phyloP scores from a whole-genome alignment of 2,329 filamentous ascomycete genomes.

The Xylaria arbuscula region DNA sequence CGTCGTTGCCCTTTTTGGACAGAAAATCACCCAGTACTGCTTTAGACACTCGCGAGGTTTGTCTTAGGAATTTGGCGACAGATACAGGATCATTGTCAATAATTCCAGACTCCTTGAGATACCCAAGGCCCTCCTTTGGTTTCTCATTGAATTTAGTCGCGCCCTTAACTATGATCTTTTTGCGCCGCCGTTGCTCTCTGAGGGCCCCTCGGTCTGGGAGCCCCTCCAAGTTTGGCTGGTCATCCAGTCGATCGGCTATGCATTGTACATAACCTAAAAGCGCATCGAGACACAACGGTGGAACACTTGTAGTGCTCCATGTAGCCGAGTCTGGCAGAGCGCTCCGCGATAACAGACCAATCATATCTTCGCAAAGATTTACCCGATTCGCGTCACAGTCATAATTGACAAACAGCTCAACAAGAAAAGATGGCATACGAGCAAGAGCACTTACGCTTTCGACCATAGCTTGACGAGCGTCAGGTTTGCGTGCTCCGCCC shows the following conservation, averaged over 20 bases:
- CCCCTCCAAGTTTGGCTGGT: constrained; percentile 71
- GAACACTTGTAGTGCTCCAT: constrained; percentile 99
- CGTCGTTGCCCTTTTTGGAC: constrained; percentile 89
- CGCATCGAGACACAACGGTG: constrained; percentile 92
- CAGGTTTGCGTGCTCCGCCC: constrained; percentile 89
- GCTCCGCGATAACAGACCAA: constrained; percentile 91
- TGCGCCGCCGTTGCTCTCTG: constrained; percentile 78
- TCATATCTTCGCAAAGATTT: constrained; percentile 94
- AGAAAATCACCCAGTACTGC: constrained; percentile 91
- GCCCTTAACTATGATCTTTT: constrained; percentile 89
- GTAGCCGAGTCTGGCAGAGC: constrained; percentile 96
- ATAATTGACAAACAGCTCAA: constrained; percentile 96
- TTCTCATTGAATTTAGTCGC: constrained; percentile 94
- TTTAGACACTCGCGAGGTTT: constrained; percentile 89
- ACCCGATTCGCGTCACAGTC: constrained; percentile 93
- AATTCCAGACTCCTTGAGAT: constrained; percentile 85
- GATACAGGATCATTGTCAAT: constrained; percentile 82
- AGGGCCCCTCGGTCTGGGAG: constrained; percentile 74
- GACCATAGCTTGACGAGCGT: constrained; percentile 97
- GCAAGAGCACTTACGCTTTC: constrained; percentile 93
- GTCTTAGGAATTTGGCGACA: constrained; percentile 87
- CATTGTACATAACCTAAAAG: constrained; percentile 91
- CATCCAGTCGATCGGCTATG: constrained; percentile 85
- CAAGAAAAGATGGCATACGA: constrained; percentile 93
- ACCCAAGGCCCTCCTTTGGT: constrained; percentile 88